Percentiles rank a stretch among this genome's conserved stretches.
These are phyloP conservation scores for Lenwebbia sp. DNA, from an alignment of 345 rosid species.

Conservation along the genomic window DNA sequence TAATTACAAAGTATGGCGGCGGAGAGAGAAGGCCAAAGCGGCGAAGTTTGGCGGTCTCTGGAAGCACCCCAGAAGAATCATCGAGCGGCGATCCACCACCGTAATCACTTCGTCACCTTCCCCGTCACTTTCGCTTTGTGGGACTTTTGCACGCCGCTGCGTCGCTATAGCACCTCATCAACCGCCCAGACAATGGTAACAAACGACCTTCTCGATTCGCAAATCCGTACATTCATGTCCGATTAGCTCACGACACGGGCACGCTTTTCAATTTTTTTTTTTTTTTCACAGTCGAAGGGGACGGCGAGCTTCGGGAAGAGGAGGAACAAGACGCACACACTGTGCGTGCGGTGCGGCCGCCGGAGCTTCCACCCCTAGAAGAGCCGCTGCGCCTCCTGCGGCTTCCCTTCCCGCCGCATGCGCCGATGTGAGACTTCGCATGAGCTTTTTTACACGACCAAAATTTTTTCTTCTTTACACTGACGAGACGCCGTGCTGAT, in stretches of 20 bases:
- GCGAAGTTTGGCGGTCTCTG: neutral
- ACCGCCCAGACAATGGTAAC: neutral
- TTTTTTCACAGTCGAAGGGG: neutral
- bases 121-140: neutral
- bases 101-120: neutral
- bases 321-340: constrained; percentile 9
- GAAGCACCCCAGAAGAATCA: neutral
- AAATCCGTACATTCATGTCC: neutral
- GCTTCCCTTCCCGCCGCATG: neutral
- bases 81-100: neutral
- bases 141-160: neutral
- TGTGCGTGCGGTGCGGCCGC: constrained; percentile 3
- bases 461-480: neutral
- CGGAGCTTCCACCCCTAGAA: constrained; percentile 11
- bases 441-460: neutral
- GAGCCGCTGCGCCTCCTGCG: constrained; percentile 2
- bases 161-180: neutral
- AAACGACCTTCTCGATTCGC: neutral
- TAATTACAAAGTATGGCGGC: neutral
- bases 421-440: neutral
- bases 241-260: neutral
- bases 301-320: constrained; percentile 9
- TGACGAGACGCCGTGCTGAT: neutral
- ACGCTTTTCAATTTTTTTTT: neutral
- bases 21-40: neutral